Evolutionary conservation across 2,329 filamentous ascomycete genomes (phyloP).

Genomic region (Colletotrichum sp.): DNA sequence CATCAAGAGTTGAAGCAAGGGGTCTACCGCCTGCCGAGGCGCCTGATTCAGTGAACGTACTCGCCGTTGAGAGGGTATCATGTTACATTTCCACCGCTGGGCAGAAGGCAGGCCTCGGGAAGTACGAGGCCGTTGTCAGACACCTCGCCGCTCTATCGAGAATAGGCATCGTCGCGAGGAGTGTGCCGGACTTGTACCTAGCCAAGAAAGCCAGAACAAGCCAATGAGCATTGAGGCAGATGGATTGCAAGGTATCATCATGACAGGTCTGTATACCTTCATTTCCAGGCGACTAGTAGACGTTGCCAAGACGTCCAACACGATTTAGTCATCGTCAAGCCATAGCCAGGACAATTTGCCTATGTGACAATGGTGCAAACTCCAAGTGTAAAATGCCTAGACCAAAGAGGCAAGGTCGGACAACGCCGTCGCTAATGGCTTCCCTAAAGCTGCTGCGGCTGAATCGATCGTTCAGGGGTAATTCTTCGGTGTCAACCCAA

Average conservation of each 20-base stretch:
- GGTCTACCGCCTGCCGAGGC: no score
- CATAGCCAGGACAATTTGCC: not conserved
- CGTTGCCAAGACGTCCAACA: not conserved
- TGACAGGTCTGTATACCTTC: not conserved
- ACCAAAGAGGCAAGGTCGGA: not conserved
- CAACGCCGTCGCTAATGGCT: not conserved
- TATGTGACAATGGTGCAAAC: not conserved
- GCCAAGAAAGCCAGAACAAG: not conserved
- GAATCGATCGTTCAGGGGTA: slow-evolving; percentile 1
- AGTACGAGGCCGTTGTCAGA: no score
- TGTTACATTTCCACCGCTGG: no score
- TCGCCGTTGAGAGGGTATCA: no score
- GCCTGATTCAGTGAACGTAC: no score
- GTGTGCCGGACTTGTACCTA: not conserved
- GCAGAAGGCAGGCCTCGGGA: no score
- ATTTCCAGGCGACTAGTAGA: not conserved
- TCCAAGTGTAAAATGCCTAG: not conserved
- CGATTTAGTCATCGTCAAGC: not conserved
- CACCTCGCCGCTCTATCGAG: not conserved
- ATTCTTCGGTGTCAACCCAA: not conserved
- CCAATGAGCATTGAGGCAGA: not conserved
- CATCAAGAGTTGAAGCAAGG: no score
- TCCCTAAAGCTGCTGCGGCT: slow-evolving; percentile 14
- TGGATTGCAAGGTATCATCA: not conserved
- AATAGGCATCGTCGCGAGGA: not conserved